Conservation (phyloP, 768 basidiomycete species). For the Pleurotus tuoliensis region DNA sequence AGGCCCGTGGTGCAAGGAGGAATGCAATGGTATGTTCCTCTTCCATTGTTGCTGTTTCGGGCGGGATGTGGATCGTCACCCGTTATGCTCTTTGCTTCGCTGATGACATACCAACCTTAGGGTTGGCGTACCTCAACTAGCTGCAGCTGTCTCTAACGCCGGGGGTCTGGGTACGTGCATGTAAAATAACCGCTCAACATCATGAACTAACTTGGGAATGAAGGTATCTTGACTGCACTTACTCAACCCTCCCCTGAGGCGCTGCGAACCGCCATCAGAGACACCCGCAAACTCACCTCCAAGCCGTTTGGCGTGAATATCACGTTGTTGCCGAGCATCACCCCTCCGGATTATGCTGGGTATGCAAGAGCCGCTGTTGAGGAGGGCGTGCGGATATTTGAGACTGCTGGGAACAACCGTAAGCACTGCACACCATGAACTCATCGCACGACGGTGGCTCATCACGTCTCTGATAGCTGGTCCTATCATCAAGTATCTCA, state of each 20-base stretch:
- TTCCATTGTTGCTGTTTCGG: neutral
- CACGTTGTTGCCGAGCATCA: conserved; percentile 84
- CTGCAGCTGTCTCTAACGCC: conserved; percentile 76
- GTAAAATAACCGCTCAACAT: neutral
- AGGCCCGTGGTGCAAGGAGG: conserved; percentile 85
- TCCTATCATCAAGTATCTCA: conserved; percentile 76
- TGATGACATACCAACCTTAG: conserved; percentile 27
- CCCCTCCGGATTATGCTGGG: conserved; percentile 86
- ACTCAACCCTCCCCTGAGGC: conserved; percentile 86
- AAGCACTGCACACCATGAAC: conserved; percentile 53
- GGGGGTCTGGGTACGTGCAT: conserved; percentile 65
- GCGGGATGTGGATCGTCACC: no score
- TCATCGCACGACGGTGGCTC: neutral
- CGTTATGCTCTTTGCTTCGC: neutral
- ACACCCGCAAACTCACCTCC: conserved; percentile 64
- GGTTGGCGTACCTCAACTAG: conserved; percentile 77
- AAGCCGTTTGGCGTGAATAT: conserved; percentile 86
- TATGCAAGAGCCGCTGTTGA: conserved; percentile 80
- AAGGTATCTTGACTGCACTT: conserved; percentile 81
- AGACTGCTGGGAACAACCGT: conserved; percentile 94
- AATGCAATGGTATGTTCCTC: conserved; percentile 75
- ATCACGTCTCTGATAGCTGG: conserved; percentile 46
- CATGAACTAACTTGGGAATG: neutral
- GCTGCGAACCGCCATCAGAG: conserved; percentile 72
- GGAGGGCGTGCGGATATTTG: conserved; percentile 85